Base-by-base conservation (phyloP, 2,329 filamentous ascomycete genomes). In the Curvularia eragrostidis region DNA sequence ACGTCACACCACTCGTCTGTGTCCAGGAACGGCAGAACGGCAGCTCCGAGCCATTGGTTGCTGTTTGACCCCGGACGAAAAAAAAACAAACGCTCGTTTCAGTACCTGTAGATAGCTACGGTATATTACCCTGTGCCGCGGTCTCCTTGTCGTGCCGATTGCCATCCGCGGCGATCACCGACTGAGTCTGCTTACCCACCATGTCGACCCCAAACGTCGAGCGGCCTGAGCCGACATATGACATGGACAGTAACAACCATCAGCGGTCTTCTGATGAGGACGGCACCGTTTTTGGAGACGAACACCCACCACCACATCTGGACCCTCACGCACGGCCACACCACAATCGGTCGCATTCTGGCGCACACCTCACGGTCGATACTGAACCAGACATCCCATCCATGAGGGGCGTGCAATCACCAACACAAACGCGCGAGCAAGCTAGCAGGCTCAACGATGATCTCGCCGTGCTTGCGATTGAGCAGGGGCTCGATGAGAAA, bases 381-480 rank as follows among this genome's bases (percentile, higher is more conserved):
- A 83, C 81, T 3, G 79, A 77, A 54, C 74, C 80, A 32, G 66
- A 70, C 15, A 51, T 69, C 63, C 63, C 49, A 18, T 38, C 58
- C 10, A 63, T 68, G 64, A 70, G 46, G 63, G 70, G 64, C 54
- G 72, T 70, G 63, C 66, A 60, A 56, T 88, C 87, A 0, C 82
- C 84, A 1, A 85, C 85, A 0, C 80, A 83, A 56, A 81, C 79
- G 15, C 81, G 87, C 38, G 87, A 89, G 72, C 81, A 87, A 67
- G 82, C 84, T 5, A 81, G 82, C 58, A 80, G 87, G 46, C 76
- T 90, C 28, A 84, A 89, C 54, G 89, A 91, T 74, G 88, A 91
- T 58, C 75, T 91, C 51, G 81, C 85, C 42, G 78, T 91, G 70
- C 79, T 90, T 44, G 84, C 88, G 63, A 85, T 87, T 1, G 89